A percentile compares a stretch with the other conserved stretches of the same genome.
Conservation (phyloP, 73 alveolate species). For the Paramecium primaurelia region DNA sequence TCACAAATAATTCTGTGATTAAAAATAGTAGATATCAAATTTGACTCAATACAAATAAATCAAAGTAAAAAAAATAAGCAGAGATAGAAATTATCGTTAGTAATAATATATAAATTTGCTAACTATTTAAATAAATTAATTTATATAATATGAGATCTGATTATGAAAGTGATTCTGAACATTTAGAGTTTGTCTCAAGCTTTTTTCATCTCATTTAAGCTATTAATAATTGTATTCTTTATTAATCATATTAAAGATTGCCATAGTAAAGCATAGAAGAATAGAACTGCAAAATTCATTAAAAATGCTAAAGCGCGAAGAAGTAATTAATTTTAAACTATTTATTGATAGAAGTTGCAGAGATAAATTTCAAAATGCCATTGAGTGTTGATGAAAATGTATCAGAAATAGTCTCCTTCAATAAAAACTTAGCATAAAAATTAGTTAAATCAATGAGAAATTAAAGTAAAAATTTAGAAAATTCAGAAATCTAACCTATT, state of each 20-base stretch:
- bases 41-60: neutral
- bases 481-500: neutral
- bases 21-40: neutral
- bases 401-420: neutral
- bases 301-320: neutral
- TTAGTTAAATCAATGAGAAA: conserved; percentile 2
- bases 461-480: neutral
- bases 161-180: neutral
- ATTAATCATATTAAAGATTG: neutral
- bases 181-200: neutral
- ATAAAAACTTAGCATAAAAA: neutral
- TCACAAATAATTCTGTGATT: neutral
- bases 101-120: neutral
- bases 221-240: neutral
- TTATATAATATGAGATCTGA: neutral
- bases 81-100: neutral
- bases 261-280: neutral
- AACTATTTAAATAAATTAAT: neutral
- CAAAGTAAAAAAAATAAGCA: neutral
- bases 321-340: neutral
- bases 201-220: neutral
- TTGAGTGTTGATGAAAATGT: neutral
- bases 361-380: conserved; percentile 32
- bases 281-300: neutral
- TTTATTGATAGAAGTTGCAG: neutral